Conservation (phyloP, 257 asterid genomes). For the Echites panduratus region DNA sequence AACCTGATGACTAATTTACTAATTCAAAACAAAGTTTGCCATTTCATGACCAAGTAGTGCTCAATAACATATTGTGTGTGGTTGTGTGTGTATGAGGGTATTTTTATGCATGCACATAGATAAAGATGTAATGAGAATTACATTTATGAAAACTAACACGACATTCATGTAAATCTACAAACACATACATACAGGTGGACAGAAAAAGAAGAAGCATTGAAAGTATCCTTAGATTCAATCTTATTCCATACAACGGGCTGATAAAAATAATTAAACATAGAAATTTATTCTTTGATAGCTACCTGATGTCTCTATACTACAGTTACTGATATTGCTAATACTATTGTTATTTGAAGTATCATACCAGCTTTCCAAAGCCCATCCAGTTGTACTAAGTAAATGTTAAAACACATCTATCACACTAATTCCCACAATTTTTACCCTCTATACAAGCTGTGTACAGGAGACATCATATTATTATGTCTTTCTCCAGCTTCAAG, state of each 20-base stretch:
- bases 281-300: background rate
- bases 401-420: background rate
- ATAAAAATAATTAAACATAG: background rate
- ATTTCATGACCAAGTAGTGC: background rate
- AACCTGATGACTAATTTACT: background rate
- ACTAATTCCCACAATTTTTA: background rate
- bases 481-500: background rate
- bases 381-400: background rate
- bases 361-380: background rate
- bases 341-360: background rate
- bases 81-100: no score
- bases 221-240: background rate
- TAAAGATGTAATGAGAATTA: background rate
- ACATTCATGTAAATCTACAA: no score
- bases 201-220: background rate
- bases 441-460: background rate
- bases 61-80: background rate
- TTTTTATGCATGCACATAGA: no score
- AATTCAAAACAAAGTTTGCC: background rate
- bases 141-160: background rate
- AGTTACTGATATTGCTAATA: background rate
- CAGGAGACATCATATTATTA: background rate
- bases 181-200: no score
- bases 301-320: background rate
- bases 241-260: background rate